Evolutionary conservation across 2,329 filamentous ascomycete species (phyloP), one percentile per base, ranked within the genome.

Genomic region (Graphilbum ipis-grandicollis): DNA sequence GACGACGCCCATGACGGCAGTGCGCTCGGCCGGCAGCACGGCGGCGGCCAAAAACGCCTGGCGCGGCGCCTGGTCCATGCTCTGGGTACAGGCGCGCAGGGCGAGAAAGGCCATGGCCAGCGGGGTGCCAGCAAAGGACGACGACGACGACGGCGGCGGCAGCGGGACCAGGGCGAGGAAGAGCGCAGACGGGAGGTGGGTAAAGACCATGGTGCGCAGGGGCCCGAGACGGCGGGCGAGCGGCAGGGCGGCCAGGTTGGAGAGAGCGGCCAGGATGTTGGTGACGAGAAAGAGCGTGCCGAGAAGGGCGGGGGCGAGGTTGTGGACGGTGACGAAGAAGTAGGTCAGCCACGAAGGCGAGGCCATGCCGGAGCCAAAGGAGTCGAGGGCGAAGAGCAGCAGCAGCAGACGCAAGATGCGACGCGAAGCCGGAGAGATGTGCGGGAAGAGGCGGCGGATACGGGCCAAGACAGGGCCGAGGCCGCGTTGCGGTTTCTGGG

Each of bases 11-110:
- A 84, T 75, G 10, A 81, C 68, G 0, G 75, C 74, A 0, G 79
- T 84, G 2, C 79, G 65, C 52, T 84, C 78, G 3, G 63, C 58
- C 0, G 76, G 65, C 9, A 69, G 63, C 3, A 84, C 63, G 0
- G 74, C 66, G 1, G 73, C 69, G 0, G 79, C 70, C 2, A 84
- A 53, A 50, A 84, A 83, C 0, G 79, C 79, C 3, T 70, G 66
- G 9, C 78, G 66, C 0, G 79, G 79, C 0, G 75, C 78, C 18
- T 69, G 65, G 45, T 84, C 79, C 78, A 84, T 84, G 34, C 62
- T 72, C 38, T 71, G 66, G 0, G 68, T 66, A 41, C 68, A 71
- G 0, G 75, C 63, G 8, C 79, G 67, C 10, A 78, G 57, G 14
- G 77, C 52, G 10, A 82, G 58, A 39, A 83, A 68, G 0, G 62